phyloP scores from a whole-genome alignment of 2,329 filamentous ascomycete genomes.

The Mollisia scopiformis region DNA sequence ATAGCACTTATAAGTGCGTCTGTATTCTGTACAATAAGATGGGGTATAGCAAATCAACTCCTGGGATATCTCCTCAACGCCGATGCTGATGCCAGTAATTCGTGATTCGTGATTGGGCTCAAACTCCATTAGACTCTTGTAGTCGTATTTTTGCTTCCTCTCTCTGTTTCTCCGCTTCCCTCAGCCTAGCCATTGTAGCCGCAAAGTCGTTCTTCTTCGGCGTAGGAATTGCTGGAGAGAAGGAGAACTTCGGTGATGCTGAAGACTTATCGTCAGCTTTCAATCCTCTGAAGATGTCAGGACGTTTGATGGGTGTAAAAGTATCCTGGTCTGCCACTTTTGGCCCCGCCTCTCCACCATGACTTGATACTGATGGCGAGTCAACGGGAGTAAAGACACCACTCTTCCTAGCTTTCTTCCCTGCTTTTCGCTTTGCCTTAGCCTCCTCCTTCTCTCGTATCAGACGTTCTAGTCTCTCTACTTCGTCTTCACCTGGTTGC shows the following conservation, averaged over 20 bases:
- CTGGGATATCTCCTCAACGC: constrained; percentile 26
- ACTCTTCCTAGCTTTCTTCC: constrained; percentile 42
- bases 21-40: constrained; percentile 16
- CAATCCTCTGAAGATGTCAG: constrained; percentile 38
- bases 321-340: constrained; percentile 24
- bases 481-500: constrained; percentile 41
- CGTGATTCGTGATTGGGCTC: constrained; percentile 24
- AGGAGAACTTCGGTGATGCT: constrained; percentile 38
- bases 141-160: constrained; percentile 55
- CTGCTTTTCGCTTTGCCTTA: constrained; percentile 39
- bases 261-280: constrained; percentile 45
- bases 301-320: constrained; percentile 37
- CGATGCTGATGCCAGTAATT: constrained; percentile 25
- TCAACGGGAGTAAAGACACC: constrained; percentile 32
- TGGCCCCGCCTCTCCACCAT: constrained; percentile 3
- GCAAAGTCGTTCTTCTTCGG: constrained; percentile 37
- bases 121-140: constrained; percentile 46
- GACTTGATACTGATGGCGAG: constrained; percentile 24
- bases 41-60: constrained; percentile 24
- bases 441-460: constrained; percentile 46
- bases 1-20: not conserved
- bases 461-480: constrained; percentile 48
- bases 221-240: constrained; percentile 32
- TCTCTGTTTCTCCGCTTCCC: constrained; percentile 56
- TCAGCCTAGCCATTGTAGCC: constrained; percentile 57